Evolutionary conservation across 306 rosid species (phyloP).

Genomic region (Nissolia schottii): DNA sequence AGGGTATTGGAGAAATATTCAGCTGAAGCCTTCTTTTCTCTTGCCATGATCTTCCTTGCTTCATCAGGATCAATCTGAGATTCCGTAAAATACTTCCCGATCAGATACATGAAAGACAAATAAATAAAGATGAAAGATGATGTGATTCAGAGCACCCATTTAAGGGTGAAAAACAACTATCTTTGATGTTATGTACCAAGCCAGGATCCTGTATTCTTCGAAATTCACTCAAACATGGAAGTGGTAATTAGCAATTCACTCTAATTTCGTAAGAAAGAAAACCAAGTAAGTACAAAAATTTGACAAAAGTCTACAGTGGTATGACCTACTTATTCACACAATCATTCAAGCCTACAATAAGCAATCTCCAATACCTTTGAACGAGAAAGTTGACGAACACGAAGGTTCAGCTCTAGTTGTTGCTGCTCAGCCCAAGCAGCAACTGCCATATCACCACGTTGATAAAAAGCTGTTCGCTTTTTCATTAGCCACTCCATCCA

Average conservation of each 20-base stretch:
- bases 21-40: slow-evolving; percentile 81
- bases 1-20: slow-evolving; percentile 70
- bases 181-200: not conserved
- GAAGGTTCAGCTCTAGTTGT: slow-evolving; percentile 74
- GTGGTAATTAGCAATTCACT: not conserved
- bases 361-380: slow-evolving; percentile 60
- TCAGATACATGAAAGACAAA: slow-evolving; percentile 19
- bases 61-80: slow-evolving; percentile 84
- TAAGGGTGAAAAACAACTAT: not conserved
- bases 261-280: slow-evolving; percentile 7
- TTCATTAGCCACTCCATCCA: slow-evolving; percentile 98
- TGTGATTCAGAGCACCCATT: slow-evolving; percentile 2
- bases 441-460: slow-evolving; percentile 95
- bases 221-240: slow-evolving; percentile 4
- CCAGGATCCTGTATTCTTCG: not conserved
- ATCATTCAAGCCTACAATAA: slow-evolving; percentile 22
- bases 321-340: not conserved
- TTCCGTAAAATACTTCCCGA: slow-evolving; percentile 23
- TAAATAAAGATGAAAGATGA: slow-evolving; percentile 2
- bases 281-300: slow-evolving; percentile 14
- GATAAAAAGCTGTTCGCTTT: slow-evolving; percentile 88
- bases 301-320: not conserved
- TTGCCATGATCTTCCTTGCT: slow-evolving; percentile 70
- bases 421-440: slow-evolving; percentile 99
- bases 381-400: slow-evolving; percentile 85